phyloP scores from a whole-genome alignment of 306 rosid genomes.

The Senna siamea region DNA sequence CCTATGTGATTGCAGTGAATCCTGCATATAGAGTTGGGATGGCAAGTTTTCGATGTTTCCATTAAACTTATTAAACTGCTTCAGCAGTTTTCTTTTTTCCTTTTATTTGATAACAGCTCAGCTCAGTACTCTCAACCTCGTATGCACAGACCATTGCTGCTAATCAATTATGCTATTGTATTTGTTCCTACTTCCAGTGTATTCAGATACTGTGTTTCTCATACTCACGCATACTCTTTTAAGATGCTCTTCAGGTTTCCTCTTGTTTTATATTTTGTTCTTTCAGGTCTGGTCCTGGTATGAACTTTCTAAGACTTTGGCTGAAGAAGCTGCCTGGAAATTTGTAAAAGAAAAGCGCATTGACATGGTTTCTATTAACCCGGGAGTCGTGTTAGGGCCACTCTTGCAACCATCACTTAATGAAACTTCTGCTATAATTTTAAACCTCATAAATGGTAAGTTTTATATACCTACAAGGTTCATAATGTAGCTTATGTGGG shows the following conservation, averaged over 20 bases:
- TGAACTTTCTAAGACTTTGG: conserved; percentile 76
- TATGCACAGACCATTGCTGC: too few species aligned
- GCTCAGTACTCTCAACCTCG: conserved; percentile 2
- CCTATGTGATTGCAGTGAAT: not conserved
- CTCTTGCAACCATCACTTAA: conserved; percentile 79
- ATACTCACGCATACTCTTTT: not conserved
- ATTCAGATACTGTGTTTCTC: too few species aligned
- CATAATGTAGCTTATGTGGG: not conserved
- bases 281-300: conserved; percentile 83
- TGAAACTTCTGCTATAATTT: conserved; percentile 58
- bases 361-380: conserved; percentile 75
- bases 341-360: conserved; percentile 70
- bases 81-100: not conserved
- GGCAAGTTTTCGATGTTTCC: not conserved
- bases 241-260: conserved; percentile 10
- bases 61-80: conserved; percentile 15
- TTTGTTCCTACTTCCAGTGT: not conserved
- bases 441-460: conserved; percentile 66
- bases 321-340: conserved; percentile 92
- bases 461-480: not conserved
- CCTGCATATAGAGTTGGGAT: not conserved
- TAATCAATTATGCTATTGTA: not conserved
- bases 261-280: conserved; percentile 7
- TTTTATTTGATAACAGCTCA: not conserved
- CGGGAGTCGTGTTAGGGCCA: conserved; percentile 79